phyloP scores from a whole-genome alignment of 352 stramenopile genomes.

The Plasmopara muralis region DNA sequence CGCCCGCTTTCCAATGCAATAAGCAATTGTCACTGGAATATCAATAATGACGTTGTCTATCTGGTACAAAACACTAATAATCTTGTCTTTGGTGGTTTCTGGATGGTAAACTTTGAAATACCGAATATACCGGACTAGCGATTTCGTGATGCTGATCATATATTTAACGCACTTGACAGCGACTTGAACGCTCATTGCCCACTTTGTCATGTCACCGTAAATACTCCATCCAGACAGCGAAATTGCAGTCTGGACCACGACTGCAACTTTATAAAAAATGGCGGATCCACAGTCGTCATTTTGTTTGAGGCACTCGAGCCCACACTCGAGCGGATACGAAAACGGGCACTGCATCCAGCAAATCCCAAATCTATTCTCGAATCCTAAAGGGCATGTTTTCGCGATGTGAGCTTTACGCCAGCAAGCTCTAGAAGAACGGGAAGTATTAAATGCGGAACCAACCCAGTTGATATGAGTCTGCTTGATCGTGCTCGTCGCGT shows the following conservation, averaged over 20 bases:
- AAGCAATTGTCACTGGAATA: conserved; percentile 36
- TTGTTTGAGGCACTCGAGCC: conserved; percentile 36
- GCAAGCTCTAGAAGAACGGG: conserved; percentile 18
- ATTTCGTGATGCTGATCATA: conserved; percentile 32
- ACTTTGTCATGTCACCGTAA: conserved; percentile 25
- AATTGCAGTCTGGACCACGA: conserved; percentile 22
- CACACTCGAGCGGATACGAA: conserved; percentile 37
- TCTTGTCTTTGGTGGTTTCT: conserved; percentile 27
- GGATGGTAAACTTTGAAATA: conserved; percentile 26
- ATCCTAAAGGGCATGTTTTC: conserved; percentile 30
- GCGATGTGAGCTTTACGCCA: conserved; percentile 34
- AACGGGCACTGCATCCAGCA: conserved; percentile 40
- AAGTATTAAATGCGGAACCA: conserved; percentile 5
- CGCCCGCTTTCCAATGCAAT: conserved; percentile 28
- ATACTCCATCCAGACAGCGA: conserved; percentile 17
- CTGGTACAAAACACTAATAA: conserved; percentile 32
- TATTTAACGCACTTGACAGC: conserved; percentile 34
- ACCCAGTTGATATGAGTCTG: conserved; percentile 31
- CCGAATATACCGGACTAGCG: conserved; percentile 27
- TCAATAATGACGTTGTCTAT: conserved; percentile 41
- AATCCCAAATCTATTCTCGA: conserved; percentile 18
- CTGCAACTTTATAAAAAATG: conserved; percentile 27
- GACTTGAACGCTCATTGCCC: conserved; percentile 16
- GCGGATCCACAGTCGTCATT: conserved; percentile 29
- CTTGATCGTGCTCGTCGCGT: conserved; percentile 26